Conservation (phyloP, 495 filamentous ascomycete genomes). For the Penicillium cinerascens region DNA sequence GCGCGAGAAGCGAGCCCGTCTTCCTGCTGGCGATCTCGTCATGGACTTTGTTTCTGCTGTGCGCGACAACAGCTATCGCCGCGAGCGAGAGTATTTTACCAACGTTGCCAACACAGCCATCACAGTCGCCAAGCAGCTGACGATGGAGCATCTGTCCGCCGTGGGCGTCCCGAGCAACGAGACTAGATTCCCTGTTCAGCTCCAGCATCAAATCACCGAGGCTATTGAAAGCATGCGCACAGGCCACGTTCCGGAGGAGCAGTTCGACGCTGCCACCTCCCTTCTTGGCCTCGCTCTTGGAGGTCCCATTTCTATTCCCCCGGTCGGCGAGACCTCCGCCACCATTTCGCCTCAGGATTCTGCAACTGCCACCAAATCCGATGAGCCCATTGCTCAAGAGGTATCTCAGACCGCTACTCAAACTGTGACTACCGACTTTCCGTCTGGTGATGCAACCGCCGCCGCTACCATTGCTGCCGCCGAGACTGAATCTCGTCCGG, state of each 20-base stretch:
- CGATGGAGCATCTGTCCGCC: background rate
- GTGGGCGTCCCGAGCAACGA: background rate
- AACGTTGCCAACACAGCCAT: constrained; percentile 8
- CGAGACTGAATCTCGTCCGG: constrained; percentile 2
- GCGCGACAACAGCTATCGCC: constrained; percentile 4
- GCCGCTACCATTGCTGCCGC: background rate
- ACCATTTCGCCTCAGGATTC: background rate
- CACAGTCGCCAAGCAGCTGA: constrained; percentile 1
- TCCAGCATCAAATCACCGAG: background rate
- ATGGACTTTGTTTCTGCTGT: constrained; percentile 22
- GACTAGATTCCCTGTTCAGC: background rate
- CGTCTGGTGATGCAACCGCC: background rate
- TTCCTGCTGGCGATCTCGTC: constrained; percentile 16
- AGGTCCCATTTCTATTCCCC: background rate
- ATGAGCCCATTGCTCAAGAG: background rate
- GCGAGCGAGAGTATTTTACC: background rate
- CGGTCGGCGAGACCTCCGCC: background rate
- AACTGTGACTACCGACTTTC: background rate
- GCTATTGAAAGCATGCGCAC: constrained; percentile 1
- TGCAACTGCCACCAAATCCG: background rate
- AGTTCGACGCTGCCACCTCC: constrained; percentile 16
- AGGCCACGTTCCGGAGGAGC: background rate
- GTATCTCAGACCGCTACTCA: background rate
- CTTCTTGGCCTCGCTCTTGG: constrained; percentile 9
- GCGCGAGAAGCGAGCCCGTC: constrained; percentile 12